Evolutionary conservation across 2,329 filamentous ascomycete species (phyloP).

Genomic region (Pseudopithomyces maydicus): DNA sequence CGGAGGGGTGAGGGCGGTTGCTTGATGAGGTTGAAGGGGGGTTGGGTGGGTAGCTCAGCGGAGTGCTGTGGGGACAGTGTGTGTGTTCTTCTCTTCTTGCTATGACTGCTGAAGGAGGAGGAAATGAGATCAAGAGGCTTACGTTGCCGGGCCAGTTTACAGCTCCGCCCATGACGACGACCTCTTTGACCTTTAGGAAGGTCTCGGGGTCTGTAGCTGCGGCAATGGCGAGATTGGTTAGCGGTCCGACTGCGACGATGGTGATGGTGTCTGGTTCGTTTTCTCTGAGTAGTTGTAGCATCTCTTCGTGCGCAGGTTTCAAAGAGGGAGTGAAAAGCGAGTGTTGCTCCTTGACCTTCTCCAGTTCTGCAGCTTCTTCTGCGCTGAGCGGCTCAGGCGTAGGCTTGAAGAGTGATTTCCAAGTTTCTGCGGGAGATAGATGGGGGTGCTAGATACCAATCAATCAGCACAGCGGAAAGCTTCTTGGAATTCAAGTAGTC

Average conservation of each 20-base stretch:
- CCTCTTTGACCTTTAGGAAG: constrained; percentile 85
- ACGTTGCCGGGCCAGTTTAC: constrained; percentile 79
- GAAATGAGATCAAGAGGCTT: constrained; percentile 19
- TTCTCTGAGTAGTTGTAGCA: constrained; percentile 81
- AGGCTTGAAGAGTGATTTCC: constrained; percentile 52
- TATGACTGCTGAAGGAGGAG: neutral
- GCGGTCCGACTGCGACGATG: constrained; percentile 86
- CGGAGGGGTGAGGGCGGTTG: constrained; percentile 41
- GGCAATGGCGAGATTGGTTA: constrained; percentile 92
- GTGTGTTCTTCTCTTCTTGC: neutral
- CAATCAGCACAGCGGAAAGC: constrained; percentile 5
- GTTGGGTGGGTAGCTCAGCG: constrained; percentile 18
- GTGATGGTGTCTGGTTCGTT: constrained; percentile 84
- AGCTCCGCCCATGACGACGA: constrained; percentile 94
- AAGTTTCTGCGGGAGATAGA: constrained; percentile 53
- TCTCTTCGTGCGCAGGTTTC: constrained; percentile 78
- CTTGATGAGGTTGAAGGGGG: constrained; percentile 48
- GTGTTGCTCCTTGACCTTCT: constrained; percentile 45
- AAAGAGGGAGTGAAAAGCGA: constrained; percentile 76
- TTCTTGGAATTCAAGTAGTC: neutral
- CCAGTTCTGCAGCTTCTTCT: constrained; percentile 41
- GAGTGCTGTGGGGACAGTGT: neutral
- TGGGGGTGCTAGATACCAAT: constrained; percentile 49
- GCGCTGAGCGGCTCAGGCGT: constrained; percentile 35
- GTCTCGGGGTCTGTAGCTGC: constrained; percentile 87